Conservation (phyloP, 352 stramenopile species). For the Phytopythium kandeliae region DNA sequence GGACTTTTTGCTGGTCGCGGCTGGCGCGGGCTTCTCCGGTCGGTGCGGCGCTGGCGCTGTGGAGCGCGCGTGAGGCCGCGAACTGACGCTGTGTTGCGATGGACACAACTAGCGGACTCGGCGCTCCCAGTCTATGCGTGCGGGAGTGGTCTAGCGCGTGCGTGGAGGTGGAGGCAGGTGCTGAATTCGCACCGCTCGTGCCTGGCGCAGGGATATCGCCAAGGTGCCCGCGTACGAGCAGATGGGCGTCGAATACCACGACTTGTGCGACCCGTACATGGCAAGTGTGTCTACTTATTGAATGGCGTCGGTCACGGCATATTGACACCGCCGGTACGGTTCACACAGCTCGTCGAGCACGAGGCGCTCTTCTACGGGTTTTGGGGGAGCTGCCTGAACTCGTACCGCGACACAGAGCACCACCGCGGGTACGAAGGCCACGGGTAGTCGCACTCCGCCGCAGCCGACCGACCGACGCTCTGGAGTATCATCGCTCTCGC, state of each 20-base stretch:
- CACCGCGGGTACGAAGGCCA: slow-evolving; percentile 55
- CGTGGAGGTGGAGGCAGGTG: too few relatives aligned
- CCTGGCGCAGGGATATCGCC: slow-evolving; percentile 66
- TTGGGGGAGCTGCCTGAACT: slow-evolving; percentile 87
- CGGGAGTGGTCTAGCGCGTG: too few relatives aligned
- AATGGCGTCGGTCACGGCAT: background rate
- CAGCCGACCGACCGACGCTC: background rate
- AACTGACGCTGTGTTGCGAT: background rate
- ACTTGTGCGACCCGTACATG: slow-evolving; percentile 86
- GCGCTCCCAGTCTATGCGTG: slow-evolving; percentile 87
- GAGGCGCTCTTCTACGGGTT: slow-evolving; percentile 89
- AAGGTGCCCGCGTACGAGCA: slow-evolving; percentile 73
- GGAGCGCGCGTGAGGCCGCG: background rate
- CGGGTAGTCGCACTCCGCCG: background rate
- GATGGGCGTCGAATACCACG: slow-evolving; percentile 82
- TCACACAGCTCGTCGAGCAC: slow-evolving; percentile 56
- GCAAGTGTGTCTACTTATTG: slow-evolving; percentile 13
- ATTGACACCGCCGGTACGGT: background rate
- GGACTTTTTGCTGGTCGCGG: slow-evolving; percentile 85
- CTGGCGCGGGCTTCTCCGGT: slow-evolving; percentile 87
- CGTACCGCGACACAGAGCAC: slow-evolving; percentile 73
- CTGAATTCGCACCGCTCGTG: background rate
- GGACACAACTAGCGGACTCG: slow-evolving; percentile 50
- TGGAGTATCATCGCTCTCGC: too few relatives aligned
- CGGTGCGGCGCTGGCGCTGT: background rate